phyloP scores from a whole-genome alignment of 164 flowering plant species.

The Hamamelis virginiana region DNA sequence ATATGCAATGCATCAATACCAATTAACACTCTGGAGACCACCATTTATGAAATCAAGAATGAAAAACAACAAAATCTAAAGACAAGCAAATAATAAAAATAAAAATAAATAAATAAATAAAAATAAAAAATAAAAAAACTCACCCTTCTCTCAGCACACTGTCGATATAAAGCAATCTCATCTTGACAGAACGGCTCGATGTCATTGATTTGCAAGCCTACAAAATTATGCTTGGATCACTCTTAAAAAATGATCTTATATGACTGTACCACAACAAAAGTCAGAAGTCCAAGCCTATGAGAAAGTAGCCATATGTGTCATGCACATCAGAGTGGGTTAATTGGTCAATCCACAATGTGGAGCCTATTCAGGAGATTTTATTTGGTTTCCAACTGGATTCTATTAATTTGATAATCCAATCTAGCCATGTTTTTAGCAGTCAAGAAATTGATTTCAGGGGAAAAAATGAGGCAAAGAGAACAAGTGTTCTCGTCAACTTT shows the following conservation, averaged over 20 bases:
- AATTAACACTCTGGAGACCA: not conserved
- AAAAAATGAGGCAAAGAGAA: no score
- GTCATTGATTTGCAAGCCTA: constrained; percentile 90
- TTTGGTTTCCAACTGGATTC: no score
- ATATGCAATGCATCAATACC: not conserved
- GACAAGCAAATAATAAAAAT: not conserved
- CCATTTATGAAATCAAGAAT: not conserved
- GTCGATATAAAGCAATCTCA: constrained; percentile 77
- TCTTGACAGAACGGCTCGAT: constrained; percentile 97
- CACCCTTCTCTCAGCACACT: constrained; percentile 89
- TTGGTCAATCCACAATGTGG: no score
- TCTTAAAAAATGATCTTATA: not conserved
- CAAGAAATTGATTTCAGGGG: no score
- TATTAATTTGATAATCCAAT: no score
- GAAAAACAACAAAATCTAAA: not conserved
- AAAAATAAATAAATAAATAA: constrained; percentile 7
- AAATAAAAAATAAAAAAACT: constrained; percentile 19
- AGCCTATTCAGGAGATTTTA: no score
- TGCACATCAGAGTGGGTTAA: not conserved
- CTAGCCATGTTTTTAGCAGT: no score
- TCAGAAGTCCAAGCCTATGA: not conserved
- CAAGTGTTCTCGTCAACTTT: no score
- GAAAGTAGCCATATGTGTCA: not conserved
- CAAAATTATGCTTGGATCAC: constrained; percentile 2
- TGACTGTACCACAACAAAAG: not conserved